Percentiles rank a stretch among this genome's conserved stretches.
Conservation (phyloP, 2,329 filamentous ascomycete genomes). For the Penicillium capsulatum region DNA sequence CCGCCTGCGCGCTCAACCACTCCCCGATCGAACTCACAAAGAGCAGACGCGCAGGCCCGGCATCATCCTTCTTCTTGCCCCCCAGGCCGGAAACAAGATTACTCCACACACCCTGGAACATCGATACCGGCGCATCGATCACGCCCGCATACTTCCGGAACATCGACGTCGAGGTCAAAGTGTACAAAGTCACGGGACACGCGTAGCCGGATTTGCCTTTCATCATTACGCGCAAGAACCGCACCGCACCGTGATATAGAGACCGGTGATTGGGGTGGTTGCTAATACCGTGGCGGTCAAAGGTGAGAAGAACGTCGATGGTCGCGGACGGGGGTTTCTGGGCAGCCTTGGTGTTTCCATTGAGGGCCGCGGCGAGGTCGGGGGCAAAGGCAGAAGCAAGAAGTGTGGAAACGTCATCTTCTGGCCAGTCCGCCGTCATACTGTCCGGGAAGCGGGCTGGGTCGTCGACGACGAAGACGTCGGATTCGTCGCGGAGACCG, state of each 20-base stretch:
- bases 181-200: constrained; percentile 79
- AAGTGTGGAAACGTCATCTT: constrained; percentile 63
- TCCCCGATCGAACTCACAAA: constrained; percentile 65
- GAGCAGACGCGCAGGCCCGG: constrained; percentile 54
- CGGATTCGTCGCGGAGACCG: constrained; percentile 68
- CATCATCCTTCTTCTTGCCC: constrained; percentile 15
- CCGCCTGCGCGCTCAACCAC: constrained; percentile 67
- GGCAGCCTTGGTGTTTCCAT: constrained; percentile 30
- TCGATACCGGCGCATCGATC: constrained; percentile 69
- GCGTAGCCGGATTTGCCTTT: constrained; percentile 60
- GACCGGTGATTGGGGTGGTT: constrained; percentile 91
- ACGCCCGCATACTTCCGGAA: constrained; percentile 76
- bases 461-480: constrained; percentile 82
- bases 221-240: constrained; percentile 66
- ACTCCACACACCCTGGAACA: constrained; percentile 53
- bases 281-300: constrained; percentile 77
- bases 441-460: constrained; percentile 76
- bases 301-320: constrained; percentile 84
- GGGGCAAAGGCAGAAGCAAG: constrained; percentile 72
- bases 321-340: constrained; percentile 47
- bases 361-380: constrained; percentile 45
- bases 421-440: constrained; percentile 76
- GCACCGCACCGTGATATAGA: constrained; percentile 73
- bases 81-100: constrained; percentile 20
- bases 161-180: constrained; percentile 67